Evolutionary conservation across 805 yeast species (phyloP).

Genomic region (Lachancea sp.): DNA sequence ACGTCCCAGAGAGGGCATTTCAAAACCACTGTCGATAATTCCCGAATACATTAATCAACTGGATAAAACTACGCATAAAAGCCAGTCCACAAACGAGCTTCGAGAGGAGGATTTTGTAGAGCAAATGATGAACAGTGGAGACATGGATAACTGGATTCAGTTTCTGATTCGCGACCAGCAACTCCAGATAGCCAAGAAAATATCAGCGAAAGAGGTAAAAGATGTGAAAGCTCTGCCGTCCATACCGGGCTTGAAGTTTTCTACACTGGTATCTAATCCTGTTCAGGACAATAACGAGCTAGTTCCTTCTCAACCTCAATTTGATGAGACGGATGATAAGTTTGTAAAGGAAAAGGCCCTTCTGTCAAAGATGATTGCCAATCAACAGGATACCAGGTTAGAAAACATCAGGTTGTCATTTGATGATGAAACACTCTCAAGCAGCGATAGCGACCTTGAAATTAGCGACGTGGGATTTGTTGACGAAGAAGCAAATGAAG

Average conservation of each 20-base stretch:
- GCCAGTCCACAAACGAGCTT: conserved; percentile 11
- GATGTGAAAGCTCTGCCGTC: conserved; percentile 18
- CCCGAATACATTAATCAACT: conserved; percentile 30
- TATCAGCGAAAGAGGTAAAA: conserved; percentile 19
- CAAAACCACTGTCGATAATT: conserved; percentile 24
- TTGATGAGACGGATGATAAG: conserved; percentile 33
- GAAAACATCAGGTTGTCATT: conserved; percentile 28
- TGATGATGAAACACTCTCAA: conserved; percentile 16
- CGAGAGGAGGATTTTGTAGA: conserved; percentile 25
- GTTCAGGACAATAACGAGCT: conserved; percentile 27
- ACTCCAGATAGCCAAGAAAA: conserved; percentile 19
- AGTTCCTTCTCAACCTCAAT: conserved; percentile 27
- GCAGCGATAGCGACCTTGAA: conserved; percentile 1
- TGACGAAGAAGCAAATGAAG: conserved; percentile 9
- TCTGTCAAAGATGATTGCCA: conserved; percentile 36
- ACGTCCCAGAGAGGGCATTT: conserved; percentile 12
- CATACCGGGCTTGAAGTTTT: conserved; percentile 22
- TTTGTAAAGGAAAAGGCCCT: conserved; percentile 18
- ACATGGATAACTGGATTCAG: conserved; percentile 35
- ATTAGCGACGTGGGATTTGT: conserved; percentile 8
- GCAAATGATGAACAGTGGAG: conserved; percentile 28
- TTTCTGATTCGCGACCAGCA: conserved; percentile 28
- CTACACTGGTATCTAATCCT: conserved; percentile 11
- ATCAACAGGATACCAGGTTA: conserved; percentile 29
- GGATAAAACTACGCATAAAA: conserved; percentile 12